A percentile compares a stretch with the other conserved stretches of the same genome.
phyloP scores from a whole-genome alignment of 139 green algal species.

The Coelastrella sp. region DNA sequence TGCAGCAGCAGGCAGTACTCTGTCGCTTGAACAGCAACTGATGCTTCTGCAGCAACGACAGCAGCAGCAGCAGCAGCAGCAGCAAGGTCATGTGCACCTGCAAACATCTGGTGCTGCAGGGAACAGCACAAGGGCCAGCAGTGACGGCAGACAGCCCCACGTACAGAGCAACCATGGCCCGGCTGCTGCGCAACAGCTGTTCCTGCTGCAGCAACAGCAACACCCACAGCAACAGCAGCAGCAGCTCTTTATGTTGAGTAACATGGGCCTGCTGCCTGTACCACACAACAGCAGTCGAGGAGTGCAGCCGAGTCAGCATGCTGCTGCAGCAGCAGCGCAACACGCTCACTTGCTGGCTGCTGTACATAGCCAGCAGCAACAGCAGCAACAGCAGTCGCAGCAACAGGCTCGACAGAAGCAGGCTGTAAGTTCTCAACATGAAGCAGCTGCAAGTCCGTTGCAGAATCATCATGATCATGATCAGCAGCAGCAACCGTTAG shows the following conservation, averaged over 20 bases:
- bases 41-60: neutral
- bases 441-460: no score
- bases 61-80: neutral
- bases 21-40: neutral
- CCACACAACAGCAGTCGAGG: neutral
- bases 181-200: neutral
- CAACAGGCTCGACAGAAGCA: no score
- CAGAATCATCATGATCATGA: neutral
- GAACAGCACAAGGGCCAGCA: no score
- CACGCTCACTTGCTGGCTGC: no score
- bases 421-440: no score
- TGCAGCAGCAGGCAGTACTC: neutral
- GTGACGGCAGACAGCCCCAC: neutral
- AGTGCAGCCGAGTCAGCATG: neutral
- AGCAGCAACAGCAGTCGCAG: no score
- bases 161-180: neutral
- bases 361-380: neutral
- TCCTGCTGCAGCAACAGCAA: neutral
- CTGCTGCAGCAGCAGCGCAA: neutral
- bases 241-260: neutral
- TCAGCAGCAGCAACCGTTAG: neutral
- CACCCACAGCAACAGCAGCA: neutral
- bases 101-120: no score
- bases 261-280: neutral
- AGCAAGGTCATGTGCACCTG: neutral